Evolutionary conservation across 1,284 basidiomycete species (phyloP), one percentile per base, ranked within the genome.

Genomic region (Lentinula novae-zelandiae): DNA sequence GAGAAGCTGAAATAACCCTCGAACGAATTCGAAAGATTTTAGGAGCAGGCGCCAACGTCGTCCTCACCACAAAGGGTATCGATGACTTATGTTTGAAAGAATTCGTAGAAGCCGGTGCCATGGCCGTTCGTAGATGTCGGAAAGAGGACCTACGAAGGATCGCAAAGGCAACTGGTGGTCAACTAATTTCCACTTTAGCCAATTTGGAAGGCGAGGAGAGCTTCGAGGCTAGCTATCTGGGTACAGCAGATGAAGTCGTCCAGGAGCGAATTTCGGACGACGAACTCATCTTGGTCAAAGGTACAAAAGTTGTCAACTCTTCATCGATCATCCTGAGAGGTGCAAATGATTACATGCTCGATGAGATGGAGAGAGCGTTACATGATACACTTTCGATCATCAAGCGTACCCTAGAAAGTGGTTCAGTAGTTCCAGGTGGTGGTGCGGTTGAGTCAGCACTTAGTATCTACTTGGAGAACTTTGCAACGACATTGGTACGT

Each of bases 201-300:
- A 98, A 99, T 75, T 82, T 99, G 33, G 96, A 99, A 65, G 97
- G 97, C 54, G 97, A 99, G 62, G 97, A 99, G 77, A 96, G 96
- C 0, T 99, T 96, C 70, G 97, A 99, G 73, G 81, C 95, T 17
- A 90, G 87, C 73, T 91, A 87, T 72, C 83, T 99, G 55, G 97
- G 97, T 38, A 79, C 78, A 51, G 96, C 97, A 10, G 97, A 99
- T 10, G 96, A 99, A 75, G 97, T 99, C 60, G 83, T 93, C 4
- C 97, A 99, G 74, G 96, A 98, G 78, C 86, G 96, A 64, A 94
- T 99, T 72, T 91, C 93, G n/a, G 97, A 99, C 70, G 97, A 99
- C 75, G 97, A 99, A 74, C 83, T 98, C 53, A 99, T 99, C 73
- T 80, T 99, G 62, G 83, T 99, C 77, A 98, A 97, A 78, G 97